Evolutionary conservation across 805 yeast genomes (phyloP).

Genomic region (Isabelozyma gotoi): DNA sequence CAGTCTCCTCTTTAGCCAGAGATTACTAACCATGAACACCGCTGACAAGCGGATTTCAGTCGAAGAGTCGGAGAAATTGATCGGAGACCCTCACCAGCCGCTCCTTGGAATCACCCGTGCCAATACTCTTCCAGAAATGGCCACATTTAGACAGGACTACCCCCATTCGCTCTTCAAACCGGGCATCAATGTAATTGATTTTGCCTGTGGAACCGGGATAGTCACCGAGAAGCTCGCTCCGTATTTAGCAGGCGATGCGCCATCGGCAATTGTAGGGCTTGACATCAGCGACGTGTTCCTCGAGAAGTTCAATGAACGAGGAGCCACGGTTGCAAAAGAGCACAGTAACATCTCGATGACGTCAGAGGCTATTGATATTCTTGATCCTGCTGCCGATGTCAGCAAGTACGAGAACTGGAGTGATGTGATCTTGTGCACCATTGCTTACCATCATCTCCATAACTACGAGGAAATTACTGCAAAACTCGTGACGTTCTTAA

Average conservation of each 20-base stretch:
- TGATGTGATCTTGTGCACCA: conserved; percentile 35
- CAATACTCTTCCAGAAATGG: conserved; percentile 11
- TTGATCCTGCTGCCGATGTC: conserved; percentile 15
- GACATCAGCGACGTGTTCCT: conserved; percentile 32
- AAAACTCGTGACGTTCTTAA: conserved; percentile 31
- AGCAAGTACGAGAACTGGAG: conserved; percentile 17
- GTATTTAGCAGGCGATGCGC: conserved; percentile 15
- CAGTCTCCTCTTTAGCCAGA: conserved; percentile 16
- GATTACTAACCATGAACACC: conserved; percentile 18
- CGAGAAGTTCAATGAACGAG: conserved; percentile 11
- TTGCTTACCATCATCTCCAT: conserved; percentile 40
- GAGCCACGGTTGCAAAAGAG: conserved; percentile 2
- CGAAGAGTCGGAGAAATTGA: conserved; percentile 8
- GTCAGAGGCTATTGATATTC: conserved; percentile 22
- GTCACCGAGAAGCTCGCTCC: conserved; percentile 31
- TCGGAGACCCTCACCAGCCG: conserved; percentile 14
- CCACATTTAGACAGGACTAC: conserved; percentile 3
- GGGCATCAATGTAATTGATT: conserved; percentile 30
- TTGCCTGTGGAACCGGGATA: conserved; percentile 46
- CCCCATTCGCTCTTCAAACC: conserved; percentile 17
- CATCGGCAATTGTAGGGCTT: conserved; percentile 28
- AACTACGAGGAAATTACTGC: conserved; percentile 27
- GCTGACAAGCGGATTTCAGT: conserved; percentile 10
- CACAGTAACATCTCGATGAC: conserved; percentile 4
- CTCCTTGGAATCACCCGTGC: conserved; percentile 9